phyloP scores from a whole-genome alignment of 176 grass and related monocot species.

The Olyra latifolia region DNA sequence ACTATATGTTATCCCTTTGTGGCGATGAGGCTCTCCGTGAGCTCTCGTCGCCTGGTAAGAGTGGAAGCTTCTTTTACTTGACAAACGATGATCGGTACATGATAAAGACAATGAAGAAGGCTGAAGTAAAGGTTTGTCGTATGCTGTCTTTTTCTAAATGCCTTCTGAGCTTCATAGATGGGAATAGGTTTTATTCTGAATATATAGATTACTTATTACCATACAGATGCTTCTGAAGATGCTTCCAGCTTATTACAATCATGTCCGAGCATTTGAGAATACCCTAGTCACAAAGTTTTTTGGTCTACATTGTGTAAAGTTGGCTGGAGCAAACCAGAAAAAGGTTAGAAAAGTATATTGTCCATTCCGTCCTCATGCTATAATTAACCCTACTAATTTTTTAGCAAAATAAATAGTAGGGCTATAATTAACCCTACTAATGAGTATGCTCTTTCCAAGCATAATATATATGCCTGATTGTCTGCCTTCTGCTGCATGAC shows the following conservation, averaged over 20 bases:
- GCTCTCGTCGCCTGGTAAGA: constrained; percentile 90
- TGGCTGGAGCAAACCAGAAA: constrained; percentile 71
- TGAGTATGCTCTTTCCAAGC: constrained; percentile 10
- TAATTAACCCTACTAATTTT: background rate
- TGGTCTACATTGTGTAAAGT: constrained; percentile 83
- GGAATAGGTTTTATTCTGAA: constrained; percentile 13
- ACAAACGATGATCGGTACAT: constrained; percentile 85
- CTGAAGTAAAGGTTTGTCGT: constrained; percentile 74
- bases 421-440: background rate
- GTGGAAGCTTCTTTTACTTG: constrained; percentile 96
- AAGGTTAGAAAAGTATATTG: constrained; percentile 59
- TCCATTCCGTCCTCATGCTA: background rate
- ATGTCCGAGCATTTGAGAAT: constrained; percentile 74
- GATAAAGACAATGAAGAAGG: constrained; percentile 98
- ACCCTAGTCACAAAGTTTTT: constrained; percentile 91
- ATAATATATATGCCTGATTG: constrained; percentile 34
- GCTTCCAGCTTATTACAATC: constrained; percentile 89
- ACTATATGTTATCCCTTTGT: constrained; percentile 93
- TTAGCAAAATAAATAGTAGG: no score
- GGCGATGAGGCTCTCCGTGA: constrained; percentile 86
- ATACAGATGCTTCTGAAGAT: constrained; percentile 84
- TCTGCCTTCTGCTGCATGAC: constrained; percentile 23
- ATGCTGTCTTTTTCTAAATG: constrained; percentile 18
- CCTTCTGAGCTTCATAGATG: constrained; percentile 8
- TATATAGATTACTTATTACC: constrained; percentile 10